Percentiles rank a stretch among this genome's conserved stretches.
These are phyloP conservation scores for Pulveroboletus sp. DNA, from an alignment of 768 basidiomycete species.

Conservation along the genomic window DNA sequence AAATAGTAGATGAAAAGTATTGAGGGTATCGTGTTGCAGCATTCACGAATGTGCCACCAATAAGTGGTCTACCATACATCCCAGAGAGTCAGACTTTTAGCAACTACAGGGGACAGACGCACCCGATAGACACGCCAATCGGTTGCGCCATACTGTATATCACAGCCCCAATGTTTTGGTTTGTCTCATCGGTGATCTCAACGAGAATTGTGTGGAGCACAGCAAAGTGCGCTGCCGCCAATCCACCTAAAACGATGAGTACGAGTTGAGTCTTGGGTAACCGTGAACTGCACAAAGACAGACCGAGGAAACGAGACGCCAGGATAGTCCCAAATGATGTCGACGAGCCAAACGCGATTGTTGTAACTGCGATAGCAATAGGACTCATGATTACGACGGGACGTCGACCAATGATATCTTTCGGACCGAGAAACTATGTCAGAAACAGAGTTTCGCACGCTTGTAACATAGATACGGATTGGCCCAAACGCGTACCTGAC, in stretches of 20 bases:
- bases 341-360: constrained; percentile 7
- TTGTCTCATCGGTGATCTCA: no score
- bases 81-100: neutral
- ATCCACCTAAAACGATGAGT: constrained; percentile 2
- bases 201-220: no score
- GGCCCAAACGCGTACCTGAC: constrained; percentile 40
- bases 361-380: constrained; percentile 2
- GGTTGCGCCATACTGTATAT: no score
- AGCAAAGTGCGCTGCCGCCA: no score
- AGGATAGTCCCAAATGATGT: constrained; percentile 8
- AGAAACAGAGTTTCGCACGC: neutral
- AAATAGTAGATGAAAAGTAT: constrained; percentile 7
- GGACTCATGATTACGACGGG: constrained; percentile 44
- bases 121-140: constrained; percentile 2
- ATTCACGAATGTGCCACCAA: constrained; percentile 10
- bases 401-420: constrained; percentile 57
- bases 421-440: neutral
- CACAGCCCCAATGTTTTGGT: no score
- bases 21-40: neutral
- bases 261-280: neutral
- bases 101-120: neutral
- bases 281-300: neutral
- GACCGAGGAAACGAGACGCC: constrained; percentile 6
- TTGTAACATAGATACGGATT: neutral
- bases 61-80: constrained; percentile 1